phyloP scores from a whole-genome alignment of 306 rosid species.

The Cyclanthera cordifolia region DNA sequence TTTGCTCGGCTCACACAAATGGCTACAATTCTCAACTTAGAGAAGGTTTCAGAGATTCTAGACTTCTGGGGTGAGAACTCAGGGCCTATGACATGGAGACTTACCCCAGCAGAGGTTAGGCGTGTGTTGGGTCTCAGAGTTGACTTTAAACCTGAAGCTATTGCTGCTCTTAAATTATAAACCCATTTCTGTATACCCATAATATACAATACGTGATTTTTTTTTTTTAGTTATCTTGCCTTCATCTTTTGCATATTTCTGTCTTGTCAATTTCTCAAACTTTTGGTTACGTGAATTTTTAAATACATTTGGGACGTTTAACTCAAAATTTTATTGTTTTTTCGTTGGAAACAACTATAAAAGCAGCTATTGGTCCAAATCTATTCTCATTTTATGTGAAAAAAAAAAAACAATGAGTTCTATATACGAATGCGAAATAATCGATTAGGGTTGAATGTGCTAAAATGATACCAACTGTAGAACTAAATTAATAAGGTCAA shows the following conservation, averaged over 20 bases:
- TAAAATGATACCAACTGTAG: neutral
- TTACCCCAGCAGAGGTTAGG: slow-evolving; percentile 96
- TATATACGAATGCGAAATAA: neutral
- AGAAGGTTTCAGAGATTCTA: slow-evolving; percentile 87
- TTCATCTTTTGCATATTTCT: neutral
- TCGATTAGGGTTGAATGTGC: neutral
- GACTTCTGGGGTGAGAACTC: slow-evolving; percentile 99
- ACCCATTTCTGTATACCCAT: neutral
- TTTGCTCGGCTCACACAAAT: slow-evolving; percentile 91
- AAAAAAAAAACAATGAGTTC: neutral
- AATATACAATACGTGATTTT: slow-evolving; percentile 15
- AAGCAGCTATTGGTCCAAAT: neutral
- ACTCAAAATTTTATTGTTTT: neutral
- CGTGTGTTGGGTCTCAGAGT: slow-evolving; percentile 80
- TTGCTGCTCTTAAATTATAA: slow-evolving; percentile 68
- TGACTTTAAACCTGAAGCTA: slow-evolving; percentile 91
- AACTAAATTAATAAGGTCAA: neutral
- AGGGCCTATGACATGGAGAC: slow-evolving; percentile 97
- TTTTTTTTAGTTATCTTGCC: slow-evolving; percentile 18
- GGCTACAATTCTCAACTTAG: slow-evolving; percentile 90
- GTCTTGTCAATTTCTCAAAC: neutral
- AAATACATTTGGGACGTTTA: neutral
- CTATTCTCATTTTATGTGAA: neutral
- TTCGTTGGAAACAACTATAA: neutral
- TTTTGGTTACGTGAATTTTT: neutral